phyloP scores from a whole-genome alignment of 768 basidiomycete genomes.

The Ephemerocybe angulata region DNA sequence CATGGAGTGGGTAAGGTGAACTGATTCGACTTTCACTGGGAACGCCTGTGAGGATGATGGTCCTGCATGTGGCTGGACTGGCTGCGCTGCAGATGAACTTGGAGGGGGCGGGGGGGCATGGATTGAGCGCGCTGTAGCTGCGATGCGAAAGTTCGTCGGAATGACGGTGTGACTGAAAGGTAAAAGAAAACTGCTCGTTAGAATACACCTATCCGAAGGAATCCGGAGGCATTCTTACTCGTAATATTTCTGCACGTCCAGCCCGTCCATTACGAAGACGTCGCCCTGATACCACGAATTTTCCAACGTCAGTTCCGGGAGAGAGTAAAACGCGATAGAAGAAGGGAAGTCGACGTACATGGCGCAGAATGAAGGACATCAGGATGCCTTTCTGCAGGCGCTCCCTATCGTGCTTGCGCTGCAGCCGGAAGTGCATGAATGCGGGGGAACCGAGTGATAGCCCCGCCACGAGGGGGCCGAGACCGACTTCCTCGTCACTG shows the following conservation, averaged over 20 bases:
- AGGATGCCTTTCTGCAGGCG: constrained; percentile 32
- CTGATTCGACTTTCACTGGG: no score
- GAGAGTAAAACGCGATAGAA: neutral
- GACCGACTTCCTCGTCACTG: constrained; percentile 70
- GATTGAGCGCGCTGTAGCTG: constrained; percentile 74
- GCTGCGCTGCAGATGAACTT: no score
- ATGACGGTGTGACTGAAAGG: constrained; percentile 66
- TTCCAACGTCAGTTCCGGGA: neutral
- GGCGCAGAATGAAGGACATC: constrained; percentile 59
- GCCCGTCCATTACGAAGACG: constrained; percentile 74
- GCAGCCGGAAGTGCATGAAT: constrained; percentile 72
- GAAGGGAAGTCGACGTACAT: constrained; percentile 40
- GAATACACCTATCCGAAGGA: no score
- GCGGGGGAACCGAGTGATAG: constrained; percentile 76
- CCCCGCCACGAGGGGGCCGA: constrained; percentile 72
- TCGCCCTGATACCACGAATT: constrained; percentile 54
- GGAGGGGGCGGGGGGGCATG: neutral
- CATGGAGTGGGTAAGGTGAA: no score
- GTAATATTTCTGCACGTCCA: constrained; percentile 61
- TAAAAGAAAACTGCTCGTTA: neutral
- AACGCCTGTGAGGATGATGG: no score
- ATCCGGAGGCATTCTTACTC: no score
- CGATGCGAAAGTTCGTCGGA: constrained; percentile 73
- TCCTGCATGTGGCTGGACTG: no score
- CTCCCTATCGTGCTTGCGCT: constrained; percentile 32